Conservation (phyloP, 768 basidiomycete genomes). For the Amanita inopinata region DNA sequence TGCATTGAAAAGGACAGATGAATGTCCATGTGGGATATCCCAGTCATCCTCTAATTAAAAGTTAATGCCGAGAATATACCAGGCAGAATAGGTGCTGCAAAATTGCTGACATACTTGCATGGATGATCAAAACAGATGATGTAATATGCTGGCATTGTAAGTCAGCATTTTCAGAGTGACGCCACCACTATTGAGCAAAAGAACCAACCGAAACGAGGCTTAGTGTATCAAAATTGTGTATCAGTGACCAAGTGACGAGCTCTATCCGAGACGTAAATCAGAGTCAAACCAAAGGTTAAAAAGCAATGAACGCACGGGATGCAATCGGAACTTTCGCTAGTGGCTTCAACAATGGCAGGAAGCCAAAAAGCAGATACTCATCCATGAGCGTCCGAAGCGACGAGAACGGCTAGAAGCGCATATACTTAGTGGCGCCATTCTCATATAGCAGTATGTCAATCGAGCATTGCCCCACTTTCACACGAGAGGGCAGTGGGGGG, state of each 20-base stretch:
- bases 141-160: conserved; percentile 42
- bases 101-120: conserved; percentile 36
- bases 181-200: background rate
- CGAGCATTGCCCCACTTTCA: no score
- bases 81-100: conserved; percentile 1
- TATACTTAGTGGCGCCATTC: background rate
- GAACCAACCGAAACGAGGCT: conserved; percentile 43
- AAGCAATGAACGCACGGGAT: conserved; percentile 38
- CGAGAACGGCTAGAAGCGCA: conserved; percentile 36
- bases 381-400: conserved; percentile 51
- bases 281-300: background rate
- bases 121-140: conserved; percentile 60
- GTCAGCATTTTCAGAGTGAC: conserved; percentile 4
- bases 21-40: conserved; percentile 66
- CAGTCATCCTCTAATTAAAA: conserved; percentile 42
- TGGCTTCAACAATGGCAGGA: conserved; percentile 65
- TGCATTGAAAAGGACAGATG: conserved; percentile 54
- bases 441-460: background rate
- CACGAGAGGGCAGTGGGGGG: no score
- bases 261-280: conserved; percentile 24
- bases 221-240: conserved; percentile 55
- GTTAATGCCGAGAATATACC: no score
- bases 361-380: conserved; percentile 53
- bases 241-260: conserved; percentile 41
- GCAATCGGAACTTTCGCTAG: conserved; percentile 52